phyloP scores from a whole-genome alignment of 768 basidiomycete genomes.

The Tremella mesenterica region DNA sequence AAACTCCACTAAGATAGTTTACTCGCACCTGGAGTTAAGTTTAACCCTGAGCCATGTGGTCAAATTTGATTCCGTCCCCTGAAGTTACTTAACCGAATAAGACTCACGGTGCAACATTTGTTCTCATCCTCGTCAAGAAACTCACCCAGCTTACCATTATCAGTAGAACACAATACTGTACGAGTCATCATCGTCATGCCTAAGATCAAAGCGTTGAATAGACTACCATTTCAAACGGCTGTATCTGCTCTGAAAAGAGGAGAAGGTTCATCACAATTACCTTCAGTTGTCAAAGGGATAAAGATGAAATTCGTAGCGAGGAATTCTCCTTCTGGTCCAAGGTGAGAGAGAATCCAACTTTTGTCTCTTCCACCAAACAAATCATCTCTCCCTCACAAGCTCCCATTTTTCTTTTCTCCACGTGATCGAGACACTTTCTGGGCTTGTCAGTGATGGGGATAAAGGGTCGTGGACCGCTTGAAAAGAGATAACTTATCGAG shows the following conservation, averaged over 20 bases:
- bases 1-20: too few species aligned
- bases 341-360: slow-evolving; percentile 15
- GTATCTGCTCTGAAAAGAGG: slow-evolving; percentile 8
- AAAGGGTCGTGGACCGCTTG: background rate
- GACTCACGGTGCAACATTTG: too few species aligned
- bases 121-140: background rate
- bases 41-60: too few species aligned
- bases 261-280: slow-evolving; percentile 5
- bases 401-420: background rate
- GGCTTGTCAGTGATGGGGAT: background rate
- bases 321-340: slow-evolving; percentile 23
- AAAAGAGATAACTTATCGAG: background rate
- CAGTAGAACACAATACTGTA: background rate
- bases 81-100: too few species aligned
- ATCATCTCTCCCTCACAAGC: background rate
- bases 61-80: too few species aligned
- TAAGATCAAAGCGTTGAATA: background rate
- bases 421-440: background rate
- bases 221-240: slow-evolving; percentile 16
- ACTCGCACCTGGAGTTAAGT: too few species aligned
- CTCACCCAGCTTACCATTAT: background rate
- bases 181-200: background rate
- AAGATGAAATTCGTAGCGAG: slow-evolving; percentile 19
- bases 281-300: slow-evolving; percentile 12
- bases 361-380: background rate